Percentiles rank a stretch among this genome's conserved stretches.
These are phyloP conservation scores for Hypomyces rosellus DNA, from an alignment of 2,329 filamentous ascomycete species.

Conservation along the genomic window DNA sequence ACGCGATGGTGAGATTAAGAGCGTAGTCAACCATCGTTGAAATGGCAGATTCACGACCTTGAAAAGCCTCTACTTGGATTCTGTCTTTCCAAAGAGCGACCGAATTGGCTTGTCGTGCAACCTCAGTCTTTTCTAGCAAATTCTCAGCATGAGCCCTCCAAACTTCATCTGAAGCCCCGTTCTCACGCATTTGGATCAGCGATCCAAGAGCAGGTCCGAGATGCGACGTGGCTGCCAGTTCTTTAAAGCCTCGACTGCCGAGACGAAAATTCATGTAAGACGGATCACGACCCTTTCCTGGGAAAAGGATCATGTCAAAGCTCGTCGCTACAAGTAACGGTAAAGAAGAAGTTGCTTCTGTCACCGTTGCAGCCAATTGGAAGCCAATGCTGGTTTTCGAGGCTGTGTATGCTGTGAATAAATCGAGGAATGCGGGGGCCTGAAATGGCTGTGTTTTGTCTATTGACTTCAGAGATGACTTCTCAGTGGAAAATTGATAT, in stretches of 20 bases:
- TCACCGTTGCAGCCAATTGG: not conserved
- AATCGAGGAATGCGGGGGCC: not conserved
- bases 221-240: not conserved
- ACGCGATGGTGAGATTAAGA: not conserved
- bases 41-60: not conserved
- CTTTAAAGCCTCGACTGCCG: not conserved
- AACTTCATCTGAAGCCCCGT: not conserved
- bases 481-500: not conserved
- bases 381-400: not conserved
- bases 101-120: not conserved
- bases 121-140: not conserved
- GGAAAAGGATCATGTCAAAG: not conserved
- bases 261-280: not conserved
- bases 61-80: not conserved
- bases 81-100: not conserved
- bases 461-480: too few relatives aligned
- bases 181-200: not conserved
- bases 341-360: not conserved
- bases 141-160: not conserved
- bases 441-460: not conserved
- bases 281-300: not conserved
- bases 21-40: constrained; percentile 1
- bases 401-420: not conserved
- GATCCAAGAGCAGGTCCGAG: not conserved
- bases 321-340: not conserved